Percentiles rank a stretch among this genome's conserved stretches.
phyloP scores from a whole-genome alignment of 148 eudicot genomes.

The Arbutus unedo region DNA sequence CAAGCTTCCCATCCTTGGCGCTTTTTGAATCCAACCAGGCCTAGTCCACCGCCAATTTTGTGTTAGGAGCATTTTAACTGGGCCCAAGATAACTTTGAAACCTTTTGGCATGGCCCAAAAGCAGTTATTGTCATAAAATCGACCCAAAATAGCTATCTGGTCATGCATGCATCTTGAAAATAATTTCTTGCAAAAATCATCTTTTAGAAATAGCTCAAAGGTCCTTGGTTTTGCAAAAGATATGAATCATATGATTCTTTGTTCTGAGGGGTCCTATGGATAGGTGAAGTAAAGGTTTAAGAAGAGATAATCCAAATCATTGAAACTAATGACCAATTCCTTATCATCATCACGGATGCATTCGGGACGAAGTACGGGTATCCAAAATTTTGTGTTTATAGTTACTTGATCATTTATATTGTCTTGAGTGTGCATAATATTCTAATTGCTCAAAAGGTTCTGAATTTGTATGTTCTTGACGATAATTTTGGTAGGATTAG shows the following conservation, averaged over 20 bases:
- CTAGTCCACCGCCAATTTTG: background rate
- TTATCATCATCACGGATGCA: background rate
- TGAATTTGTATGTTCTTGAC: background rate
- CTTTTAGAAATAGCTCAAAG: background rate
- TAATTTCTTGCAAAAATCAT: background rate
- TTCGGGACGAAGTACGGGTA: background rate
- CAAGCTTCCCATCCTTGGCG: background rate
- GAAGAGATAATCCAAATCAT: background rate
- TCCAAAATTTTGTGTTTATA: background rate
- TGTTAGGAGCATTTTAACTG: background rate
- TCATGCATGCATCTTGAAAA: background rate
- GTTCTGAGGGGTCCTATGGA: background rate
- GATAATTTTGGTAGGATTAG: background rate
- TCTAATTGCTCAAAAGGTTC: conserved; percentile 2
- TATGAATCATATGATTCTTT: background rate
- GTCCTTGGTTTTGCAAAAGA: background rate
- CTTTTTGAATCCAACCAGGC: background rate
- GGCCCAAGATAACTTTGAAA: background rate
- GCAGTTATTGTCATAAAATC: background rate
- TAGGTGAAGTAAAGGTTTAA: background rate
- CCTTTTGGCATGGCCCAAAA: background rate
- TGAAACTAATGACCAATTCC: background rate
- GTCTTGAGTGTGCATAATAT: background rate
- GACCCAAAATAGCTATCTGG: background rate
- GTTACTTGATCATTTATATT: background rate